Evolutionary conservation across 495 filamentous ascomycete species (phyloP), one percentile per base, ranked within the genome.

Genomic region (Cercophora sp.): DNA sequence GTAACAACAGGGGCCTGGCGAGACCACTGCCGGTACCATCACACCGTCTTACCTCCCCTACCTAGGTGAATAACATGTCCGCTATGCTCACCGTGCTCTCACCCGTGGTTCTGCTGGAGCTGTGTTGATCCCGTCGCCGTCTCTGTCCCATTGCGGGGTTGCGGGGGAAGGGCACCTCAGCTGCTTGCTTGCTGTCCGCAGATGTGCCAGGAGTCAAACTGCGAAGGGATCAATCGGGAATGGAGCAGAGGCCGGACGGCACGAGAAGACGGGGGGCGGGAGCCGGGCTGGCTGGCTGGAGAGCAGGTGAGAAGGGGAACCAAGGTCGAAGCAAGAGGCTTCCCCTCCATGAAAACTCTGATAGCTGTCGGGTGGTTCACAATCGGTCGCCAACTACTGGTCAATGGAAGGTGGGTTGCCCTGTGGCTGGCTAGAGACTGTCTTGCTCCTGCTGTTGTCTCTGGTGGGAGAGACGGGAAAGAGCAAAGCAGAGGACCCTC

Each of bases 221-320:
- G 58, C 47, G 29, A 35, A 34, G 47, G 54, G 49, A 50, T 56
- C 43, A 54, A 56, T 46, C 56, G 46, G 57, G 52, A 16, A 53
- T 11, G 2, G 22, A 20, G 15, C 32, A 48, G 40, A 46, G 56
- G 32, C 50, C 47, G 36, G 44, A 19, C 39, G 41, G 39, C 26
- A 19, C 13, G 13, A 20, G 39, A 20, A 23, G 15, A 15, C 40
- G 40, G 26, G 47, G 48, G 40, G 51, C 47, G 43, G 35, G 19
- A 35, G 47, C 32, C 27, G 26, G 55, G 11, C 36, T 27, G 34
- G 47, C 27, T 20, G 55, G 16, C 44, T 36, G 42, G 34, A 26
- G 37, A 20, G 37, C 23, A 29, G 9, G n/a, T 11, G 26, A 5
- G 25, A 15, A 27, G 10, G 16, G 13, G 11, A 25, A 11, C 25